Evolutionary conservation across 495 filamentous ascomycete genomes (phyloP).

Genomic region (Bacidia rubella): DNA sequence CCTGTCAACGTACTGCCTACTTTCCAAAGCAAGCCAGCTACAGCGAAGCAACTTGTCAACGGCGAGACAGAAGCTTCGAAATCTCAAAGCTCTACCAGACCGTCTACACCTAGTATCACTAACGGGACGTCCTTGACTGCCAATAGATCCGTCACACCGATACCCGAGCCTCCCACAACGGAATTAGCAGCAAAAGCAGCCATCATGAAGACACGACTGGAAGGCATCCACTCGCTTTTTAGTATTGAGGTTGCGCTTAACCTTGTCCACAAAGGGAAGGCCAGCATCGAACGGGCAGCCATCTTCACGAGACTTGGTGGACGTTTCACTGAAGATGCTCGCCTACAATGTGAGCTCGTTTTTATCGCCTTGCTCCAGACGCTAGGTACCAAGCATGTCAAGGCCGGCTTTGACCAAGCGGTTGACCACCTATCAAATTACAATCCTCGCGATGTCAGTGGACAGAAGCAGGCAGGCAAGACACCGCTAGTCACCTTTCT

Average conservation of each 20-base stretch:
- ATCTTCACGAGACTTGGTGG: slow-evolving; percentile 68
- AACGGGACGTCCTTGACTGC: slow-evolving; percentile 23
- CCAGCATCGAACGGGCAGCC: slow-evolving; percentile 71
- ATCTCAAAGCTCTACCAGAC: slow-evolving; percentile 20
- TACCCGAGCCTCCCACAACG: slow-evolving; percentile 62
- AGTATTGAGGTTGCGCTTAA: slow-evolving; percentile 89
- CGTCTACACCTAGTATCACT: slow-evolving; percentile 28
- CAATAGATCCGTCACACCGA: slow-evolving; percentile 31
- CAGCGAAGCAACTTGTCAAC: slow-evolving; percentile 24
- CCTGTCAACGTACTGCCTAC: slow-evolving; percentile 78
- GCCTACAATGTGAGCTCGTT: slow-evolving; percentile 79
- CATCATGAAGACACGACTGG: slow-evolving; percentile 85
- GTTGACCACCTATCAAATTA: slow-evolving; percentile 85
- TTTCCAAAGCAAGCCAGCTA: slow-evolving; percentile 34
- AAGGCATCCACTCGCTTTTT: slow-evolving; percentile 87
- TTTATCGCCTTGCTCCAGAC: slow-evolving; percentile 75
- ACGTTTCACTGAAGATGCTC: slow-evolving; percentile 67
- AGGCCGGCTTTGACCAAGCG: slow-evolving; percentile 80
- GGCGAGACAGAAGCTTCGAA: slow-evolving; percentile 26
- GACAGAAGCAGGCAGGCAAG: slow-evolving; percentile 48
- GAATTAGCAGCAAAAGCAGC: slow-evolving; percentile 93
- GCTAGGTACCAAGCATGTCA: slow-evolving; percentile 76
- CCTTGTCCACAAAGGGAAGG: slow-evolving; percentile 81
- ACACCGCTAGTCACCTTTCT: slow-evolving; percentile 91
- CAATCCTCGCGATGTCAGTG: slow-evolving; percentile 55